Conservation (phyloP, 1,284 basidiomycete genomes). For the Ceraceosorus guamensis region DNA sequence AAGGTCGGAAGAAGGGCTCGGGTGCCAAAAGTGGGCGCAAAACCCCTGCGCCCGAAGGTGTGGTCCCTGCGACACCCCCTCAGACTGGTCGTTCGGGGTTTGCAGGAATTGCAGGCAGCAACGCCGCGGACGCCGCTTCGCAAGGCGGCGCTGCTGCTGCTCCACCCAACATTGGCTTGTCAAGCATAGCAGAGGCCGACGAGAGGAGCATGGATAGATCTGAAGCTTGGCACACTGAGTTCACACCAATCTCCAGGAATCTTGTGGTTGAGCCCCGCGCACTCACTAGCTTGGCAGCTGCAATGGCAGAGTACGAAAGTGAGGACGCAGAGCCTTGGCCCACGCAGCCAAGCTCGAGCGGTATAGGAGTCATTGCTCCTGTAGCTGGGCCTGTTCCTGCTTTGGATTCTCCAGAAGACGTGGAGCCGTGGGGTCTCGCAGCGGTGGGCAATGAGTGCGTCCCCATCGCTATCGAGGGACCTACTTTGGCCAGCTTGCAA, state of each 20-base stretch:
- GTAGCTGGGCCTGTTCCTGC: too few relatives aligned
- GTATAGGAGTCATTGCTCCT: too few relatives aligned
- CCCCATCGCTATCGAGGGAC: conserved; percentile 27
- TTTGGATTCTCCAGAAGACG: background rate
- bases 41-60: background rate
- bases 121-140: too few relatives aligned
- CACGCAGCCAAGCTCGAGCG: too few relatives aligned
- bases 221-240: conserved; percentile 46
- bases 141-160: background rate
- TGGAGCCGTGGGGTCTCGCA: conserved; percentile 16
- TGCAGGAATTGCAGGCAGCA: too few relatives aligned
- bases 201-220: conserved; percentile 18
- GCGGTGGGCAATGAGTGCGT: conserved; percentile 35
- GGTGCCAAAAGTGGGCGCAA: background rate
- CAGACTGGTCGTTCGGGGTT: too few relatives aligned
- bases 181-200: background rate
- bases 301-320: conserved; percentile 23
- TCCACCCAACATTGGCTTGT: background rate
- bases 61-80: too few relatives aligned
- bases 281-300: conserved; percentile 16
- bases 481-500: conserved; percentile 18
- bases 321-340: background rate
- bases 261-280: conserved; percentile 22
- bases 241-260: conserved; percentile 35
- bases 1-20: background rate